phyloP scores from a whole-genome alignment of 805 yeast genomes.

The Ogataea wickerhamii region DNA sequence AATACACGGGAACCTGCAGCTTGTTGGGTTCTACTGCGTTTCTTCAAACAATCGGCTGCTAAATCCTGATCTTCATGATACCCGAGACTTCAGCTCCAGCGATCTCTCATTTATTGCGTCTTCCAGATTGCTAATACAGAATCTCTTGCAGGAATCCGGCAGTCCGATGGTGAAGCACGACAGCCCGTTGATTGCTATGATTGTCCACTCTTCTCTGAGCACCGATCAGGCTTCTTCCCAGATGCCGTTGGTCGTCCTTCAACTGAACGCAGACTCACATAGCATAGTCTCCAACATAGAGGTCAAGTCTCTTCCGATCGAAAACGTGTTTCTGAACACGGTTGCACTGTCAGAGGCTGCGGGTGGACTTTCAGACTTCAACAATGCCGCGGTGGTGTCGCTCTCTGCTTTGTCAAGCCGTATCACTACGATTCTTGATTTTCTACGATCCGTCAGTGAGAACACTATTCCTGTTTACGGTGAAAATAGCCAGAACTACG shows the following conservation, averaged over 20 bases:
- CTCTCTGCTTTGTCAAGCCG: slow-evolving; percentile 5
- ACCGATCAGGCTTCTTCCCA: background rate
- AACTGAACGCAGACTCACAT: background rate
- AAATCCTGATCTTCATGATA: background rate
- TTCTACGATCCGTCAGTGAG: slow-evolving; percentile 8
- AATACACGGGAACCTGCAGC: slow-evolving; percentile 21
- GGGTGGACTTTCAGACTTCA: slow-evolving; percentile 4
- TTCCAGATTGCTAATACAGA: background rate
- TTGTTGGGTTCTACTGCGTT: slow-evolving; percentile 25
- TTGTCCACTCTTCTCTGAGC: slow-evolving; percentile 3
- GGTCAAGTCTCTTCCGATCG: slow-evolving; percentile 15
- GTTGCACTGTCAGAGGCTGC: slow-evolving; percentile 2
- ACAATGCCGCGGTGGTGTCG: slow-evolving; percentile 1
- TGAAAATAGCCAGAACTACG: slow-evolving; percentile 1
- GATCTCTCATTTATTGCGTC: background rate
- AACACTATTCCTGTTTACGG: slow-evolving; percentile 5
- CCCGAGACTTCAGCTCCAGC: background rate
- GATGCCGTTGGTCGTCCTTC: slow-evolving; percentile 3
- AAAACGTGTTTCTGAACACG: slow-evolving; percentile 15
- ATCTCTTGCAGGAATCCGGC: background rate
- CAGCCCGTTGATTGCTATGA: background rate
- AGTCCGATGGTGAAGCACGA: background rate
- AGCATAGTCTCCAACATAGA: slow-evolving; percentile 2
- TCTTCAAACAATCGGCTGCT: background rate
- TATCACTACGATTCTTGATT: slow-evolving; percentile 9